Percentiles rank a stretch among this genome's conserved stretches.
These are phyloP conservation scores for Rutstroemia sydowiana DNA, from an alignment of 2,329 filamentous ascomycete genomes.

Conservation along the genomic window DNA sequence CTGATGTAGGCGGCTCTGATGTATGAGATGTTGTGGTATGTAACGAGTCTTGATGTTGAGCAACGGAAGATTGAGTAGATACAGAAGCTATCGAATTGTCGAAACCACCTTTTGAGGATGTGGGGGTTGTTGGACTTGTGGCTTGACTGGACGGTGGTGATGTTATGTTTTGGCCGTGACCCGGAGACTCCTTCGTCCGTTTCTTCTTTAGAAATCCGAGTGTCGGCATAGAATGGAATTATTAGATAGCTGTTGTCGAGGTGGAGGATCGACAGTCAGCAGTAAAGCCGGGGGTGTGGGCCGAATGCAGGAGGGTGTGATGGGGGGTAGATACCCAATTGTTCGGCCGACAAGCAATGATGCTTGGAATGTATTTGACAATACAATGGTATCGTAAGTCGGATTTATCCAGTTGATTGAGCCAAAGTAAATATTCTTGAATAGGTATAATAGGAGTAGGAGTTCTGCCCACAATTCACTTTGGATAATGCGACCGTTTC, in stretches of 20 bases:
- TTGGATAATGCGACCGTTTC: background rate
- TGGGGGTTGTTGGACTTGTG: constrained; percentile 55
- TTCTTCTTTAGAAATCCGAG: constrained; percentile 98
- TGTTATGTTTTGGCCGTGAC: constrained; percentile 53
- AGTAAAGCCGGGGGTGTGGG: constrained; percentile 14
- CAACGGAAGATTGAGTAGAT: constrained; percentile 31
- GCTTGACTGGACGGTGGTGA: constrained; percentile 60
- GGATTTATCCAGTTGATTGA: background rate
- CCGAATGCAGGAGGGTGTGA: constrained; percentile 23
- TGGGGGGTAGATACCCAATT: background rate
- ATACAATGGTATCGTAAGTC: background rate
- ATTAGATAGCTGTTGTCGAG: constrained; percentile 22
- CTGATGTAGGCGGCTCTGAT: constrained; percentile 23
- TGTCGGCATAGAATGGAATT: constrained; percentile 65
- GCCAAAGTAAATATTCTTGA: background rate
- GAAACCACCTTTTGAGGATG: constrained; percentile 45
- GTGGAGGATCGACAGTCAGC: constrained; percentile 21
- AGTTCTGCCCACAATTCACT: background rate
- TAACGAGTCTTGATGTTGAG: constrained; percentile 24
- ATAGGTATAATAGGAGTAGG: background rate
- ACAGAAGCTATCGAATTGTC: constrained; percentile 33
- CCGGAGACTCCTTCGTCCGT: constrained; percentile 82
- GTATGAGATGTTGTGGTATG: constrained; percentile 24
- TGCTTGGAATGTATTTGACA: constrained; percentile 7
- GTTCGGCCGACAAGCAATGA: background rate